A percentile compares a stretch with the other conserved stretches of the same genome.
These are phyloP conservation scores for Backusella australiensis DNA, from an alignment of 192 early-diverging fungal genomes.

Conservation along the genomic window DNA sequence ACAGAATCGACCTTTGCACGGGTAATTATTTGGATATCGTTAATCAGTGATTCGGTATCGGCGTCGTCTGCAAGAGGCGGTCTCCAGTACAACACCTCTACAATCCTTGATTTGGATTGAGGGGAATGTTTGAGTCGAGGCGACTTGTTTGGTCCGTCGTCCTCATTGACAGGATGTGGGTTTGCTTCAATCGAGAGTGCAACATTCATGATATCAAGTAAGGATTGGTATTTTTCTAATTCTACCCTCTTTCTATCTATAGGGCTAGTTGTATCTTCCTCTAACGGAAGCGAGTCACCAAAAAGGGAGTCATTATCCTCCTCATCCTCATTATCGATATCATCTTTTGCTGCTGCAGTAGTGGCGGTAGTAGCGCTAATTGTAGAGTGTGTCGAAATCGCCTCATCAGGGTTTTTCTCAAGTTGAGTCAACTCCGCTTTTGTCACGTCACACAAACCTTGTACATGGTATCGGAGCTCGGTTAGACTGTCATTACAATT, in stretches of 20 bases:
- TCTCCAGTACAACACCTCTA: slow-evolving; percentile 48
- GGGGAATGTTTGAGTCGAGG: slow-evolving; percentile 36
- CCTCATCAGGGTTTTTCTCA: slow-evolving; percentile 5
- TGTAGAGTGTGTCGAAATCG: neutral
- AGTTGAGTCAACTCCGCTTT: slow-evolving; percentile 5
- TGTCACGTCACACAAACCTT: slow-evolving; percentile 16
- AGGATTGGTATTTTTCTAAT: slow-evolving; percentile 6
- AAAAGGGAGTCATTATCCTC: neutral
- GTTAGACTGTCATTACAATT: slow-evolving; percentile 70
- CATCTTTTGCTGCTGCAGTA: neutral
- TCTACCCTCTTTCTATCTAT: slow-evolving; percentile 1
- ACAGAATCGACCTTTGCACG: slow-evolving; percentile 33
- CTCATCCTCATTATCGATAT: neutral
- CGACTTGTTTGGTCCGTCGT: slow-evolving; percentile 4
- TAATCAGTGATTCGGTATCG: slow-evolving; percentile 5
- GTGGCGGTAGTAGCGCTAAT: neutral
- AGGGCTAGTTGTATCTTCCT: neutral
- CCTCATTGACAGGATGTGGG: slow-evolving; percentile 33
- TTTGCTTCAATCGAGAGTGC: slow-evolving; percentile 47
- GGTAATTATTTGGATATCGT: slow-evolving; percentile 26
- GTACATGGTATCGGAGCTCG: slow-evolving; percentile 52
- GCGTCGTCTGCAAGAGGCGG: slow-evolving; percentile 35
- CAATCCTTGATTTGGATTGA: slow-evolving; percentile 46
- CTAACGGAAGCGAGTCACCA: slow-evolving; percentile 2
- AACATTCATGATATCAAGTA: slow-evolving; percentile 42